Base-by-base conservation (phyloP, 768 basidiomycete genomes). In the Phlebiopsis gigantea region DNA sequence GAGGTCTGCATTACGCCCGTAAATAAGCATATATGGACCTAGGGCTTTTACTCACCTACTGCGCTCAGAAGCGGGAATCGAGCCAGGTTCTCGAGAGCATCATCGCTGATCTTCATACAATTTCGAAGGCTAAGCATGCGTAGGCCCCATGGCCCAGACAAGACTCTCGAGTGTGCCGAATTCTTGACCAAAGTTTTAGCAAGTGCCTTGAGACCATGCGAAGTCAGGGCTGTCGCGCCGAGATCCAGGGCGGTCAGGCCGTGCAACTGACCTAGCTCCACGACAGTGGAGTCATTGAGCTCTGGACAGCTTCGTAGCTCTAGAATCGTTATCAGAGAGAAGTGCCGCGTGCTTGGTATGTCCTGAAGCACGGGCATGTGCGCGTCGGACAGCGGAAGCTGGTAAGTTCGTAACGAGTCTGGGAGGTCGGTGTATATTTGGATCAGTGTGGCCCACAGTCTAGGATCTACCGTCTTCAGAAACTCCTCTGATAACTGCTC, bases 311-410 rank as follows among this genome's bases (percentile, higher is more conserved):
- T 68, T 2, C 80, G 75, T 8, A 91, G 71, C 46, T 86, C 76
- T 22, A 92, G 68, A 10, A 88, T 66, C 5, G 88, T 86, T 53
- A 90, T 58, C 29, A 91, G 74, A 2, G 86, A 75, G 66, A 88
- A 91, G 22, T 78, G 63, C 2, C 74, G 63, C 0, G 84, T 81
- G 44, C 76, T 70, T 1, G 78, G 76, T 42, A 90, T 79, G 15
- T 60, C 60, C 60, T 88, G 87, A 12, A 90, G 77, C 14, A 80
- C 69, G 2, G 79, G 79, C 0, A 86, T 69, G 59, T 82, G 75
- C 5, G 64, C 63, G 62, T 88, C 82, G 0, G 76, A 71, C 26
- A 89, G 78, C 2, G 83, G 78, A 15, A 87, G 66, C 19, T 67
- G 59, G 66, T 79, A 80, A 0, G 65, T 63, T 1, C 62, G 63